Base-by-base conservation (phyloP, 1,139 yeast species). In the Debaryomyces nepalensis region DNA sequence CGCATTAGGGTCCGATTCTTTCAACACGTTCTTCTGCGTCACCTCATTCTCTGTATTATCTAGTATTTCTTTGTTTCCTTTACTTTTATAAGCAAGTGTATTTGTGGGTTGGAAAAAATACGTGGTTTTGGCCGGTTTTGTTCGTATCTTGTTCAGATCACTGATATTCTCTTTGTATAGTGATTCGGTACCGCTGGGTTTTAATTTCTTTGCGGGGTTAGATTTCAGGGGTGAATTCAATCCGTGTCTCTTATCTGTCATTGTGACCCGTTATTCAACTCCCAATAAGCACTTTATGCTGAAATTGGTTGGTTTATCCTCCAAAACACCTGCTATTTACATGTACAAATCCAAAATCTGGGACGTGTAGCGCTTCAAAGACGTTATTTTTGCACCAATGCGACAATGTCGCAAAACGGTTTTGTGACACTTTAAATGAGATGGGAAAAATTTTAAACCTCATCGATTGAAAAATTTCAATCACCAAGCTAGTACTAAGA, bases 41-140 rank as follows among this genome's bases (percentile, higher is more conserved):
- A 22, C 31, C 4, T 5, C n/a, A 16, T 29, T 4, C 2, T 3
- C 5, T 16, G 5, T 6, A 7, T 10, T n/a, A 8, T 21, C 36
- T 11, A 9, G 19, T 16, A 3, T 2, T 7, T 24, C 30, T 8
- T 5, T 34, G 21, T 8, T 1, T 7, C 7, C 37, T 5, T 5
- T 18, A 5, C 18, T 16, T 12, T 15, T 19, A 24, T 9, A 10
- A n/a, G 57, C 56, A 29, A 66, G 55, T 3, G 54, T 58, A 44
- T 71, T 67, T 18, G 62, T 57, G 2, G 77, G 76, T 40, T 57
- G 61, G 48, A 71, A 71, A 47, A 68, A 65, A 47, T 70, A 71
- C 4, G 68, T 59, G 3, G 68, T 66, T 44, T 68, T 70, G 39
- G 52, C 56, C 5, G 51, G 45, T 35, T 57, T 53, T 54, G 9